Evolutionary conservation across 306 rosid species (phyloP).

Genomic region (Vigna reflexopilosa): DNA sequence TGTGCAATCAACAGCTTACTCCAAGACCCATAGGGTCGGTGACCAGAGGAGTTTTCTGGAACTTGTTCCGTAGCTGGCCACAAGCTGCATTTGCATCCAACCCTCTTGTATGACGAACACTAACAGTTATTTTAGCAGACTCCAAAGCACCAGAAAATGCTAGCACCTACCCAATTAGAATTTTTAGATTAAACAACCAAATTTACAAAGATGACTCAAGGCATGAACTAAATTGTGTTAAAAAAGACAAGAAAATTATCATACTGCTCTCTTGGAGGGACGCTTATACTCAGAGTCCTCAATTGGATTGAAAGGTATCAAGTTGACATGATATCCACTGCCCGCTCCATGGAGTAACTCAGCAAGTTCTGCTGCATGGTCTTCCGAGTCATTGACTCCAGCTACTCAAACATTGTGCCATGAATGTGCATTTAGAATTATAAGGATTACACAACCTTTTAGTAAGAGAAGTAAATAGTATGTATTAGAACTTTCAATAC

Average conservation of each 20-base stretch:
- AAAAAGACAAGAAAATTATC: constrained; percentile 36
- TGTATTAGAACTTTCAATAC: constrained; percentile 50
- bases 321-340: constrained; percentile 77
- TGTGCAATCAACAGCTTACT: constrained; percentile 57
- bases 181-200: constrained; percentile 3
- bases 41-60: constrained; percentile 77
- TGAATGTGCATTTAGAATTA: constrained; percentile 29
- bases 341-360: constrained; percentile 77
- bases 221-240: constrained; percentile 29
- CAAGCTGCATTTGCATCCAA: constrained; percentile 98
- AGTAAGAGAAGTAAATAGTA: background rate
- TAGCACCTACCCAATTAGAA: constrained; percentile 58
- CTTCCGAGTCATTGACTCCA: constrained; percentile 88
- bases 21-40: constrained; percentile 56
- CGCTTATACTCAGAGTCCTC: constrained; percentile 90
- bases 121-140: constrained; percentile 73
- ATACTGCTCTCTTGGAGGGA: constrained; percentile 85
- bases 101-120: constrained; percentile 91
- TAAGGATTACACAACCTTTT: constrained; percentile 35
- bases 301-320: constrained; percentile 96
- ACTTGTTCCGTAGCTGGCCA: constrained; percentile 91
- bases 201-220: background rate
- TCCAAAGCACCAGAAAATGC: constrained; percentile 86
- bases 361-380: constrained; percentile 87
- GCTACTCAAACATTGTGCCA: constrained; percentile 64